These are phyloP conservation scores for Hevea brasiliensis DNA, from an alignment of 345 rosid species.

Conservation along the genomic window DNA sequence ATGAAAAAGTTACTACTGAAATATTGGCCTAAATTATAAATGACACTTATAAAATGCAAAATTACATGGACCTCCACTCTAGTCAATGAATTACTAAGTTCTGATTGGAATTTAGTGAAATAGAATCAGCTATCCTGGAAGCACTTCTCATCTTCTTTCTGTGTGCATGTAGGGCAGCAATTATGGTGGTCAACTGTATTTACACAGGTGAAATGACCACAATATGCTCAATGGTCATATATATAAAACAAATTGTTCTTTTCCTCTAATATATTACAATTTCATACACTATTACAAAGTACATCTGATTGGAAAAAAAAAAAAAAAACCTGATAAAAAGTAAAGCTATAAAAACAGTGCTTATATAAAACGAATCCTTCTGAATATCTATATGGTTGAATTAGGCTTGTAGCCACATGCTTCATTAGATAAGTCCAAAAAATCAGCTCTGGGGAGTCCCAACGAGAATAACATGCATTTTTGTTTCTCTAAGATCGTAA, in stretches of 20 bases:
- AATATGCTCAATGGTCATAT: neutral
- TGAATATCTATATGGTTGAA: neutral
- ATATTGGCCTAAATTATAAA: neutral
- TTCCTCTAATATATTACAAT: neutral
- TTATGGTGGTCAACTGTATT: neutral
- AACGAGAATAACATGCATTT: neutral
- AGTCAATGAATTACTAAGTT: neutral
- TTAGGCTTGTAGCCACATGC: neutral
- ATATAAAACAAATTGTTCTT: neutral
- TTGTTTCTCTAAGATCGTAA: neutral
- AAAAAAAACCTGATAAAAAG: neutral
- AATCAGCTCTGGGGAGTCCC: neutral
- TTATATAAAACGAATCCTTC: neutral
- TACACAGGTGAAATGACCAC: neutral
- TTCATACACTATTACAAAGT: neutral
- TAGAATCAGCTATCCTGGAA: neutral
- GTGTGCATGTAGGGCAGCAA: neutral
- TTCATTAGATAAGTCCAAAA: neutral
- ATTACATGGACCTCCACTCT: neutral
- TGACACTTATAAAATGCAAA: neutral
- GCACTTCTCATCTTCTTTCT: neutral
- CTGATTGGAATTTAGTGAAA: neutral
- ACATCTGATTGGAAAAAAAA: neutral
- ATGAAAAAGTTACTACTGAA: neutral
- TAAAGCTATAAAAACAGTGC: too few species aligned